Base-by-base conservation (phyloP, 129 eudicot genomes). In the Silybum marianum region DNA sequence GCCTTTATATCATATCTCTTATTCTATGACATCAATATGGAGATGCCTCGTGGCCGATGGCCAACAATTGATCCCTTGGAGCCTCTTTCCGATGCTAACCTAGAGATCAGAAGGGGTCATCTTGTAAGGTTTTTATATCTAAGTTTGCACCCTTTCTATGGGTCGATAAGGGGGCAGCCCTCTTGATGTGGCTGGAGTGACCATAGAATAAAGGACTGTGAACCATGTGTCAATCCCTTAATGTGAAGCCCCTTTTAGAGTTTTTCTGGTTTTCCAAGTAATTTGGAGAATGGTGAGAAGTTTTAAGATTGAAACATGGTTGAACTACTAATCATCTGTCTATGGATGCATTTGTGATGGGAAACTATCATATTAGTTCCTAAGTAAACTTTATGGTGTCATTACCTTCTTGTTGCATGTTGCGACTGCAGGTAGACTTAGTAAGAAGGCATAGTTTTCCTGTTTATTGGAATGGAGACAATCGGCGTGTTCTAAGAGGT, bases 391-490 rank as follows among this genome's bases (percentile, higher is more conserved):
- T 46, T 28, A 48, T 30, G 72, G 80, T 38, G 44, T 44, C 46
- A 48, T 62, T 60, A 68, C 54, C 36, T 80, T 38, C 42, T 80
- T 75, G 71, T 25, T 70, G 66, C 19, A 76, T 76, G 66, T 76
- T 36, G 65, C 40, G 66, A 54, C 40, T 88, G 89, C 89, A 95
- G 99, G 99, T 96, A 76, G 99, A 96, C 87, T 91, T 96, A 81
- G 85, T 91, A 46, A 89, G 87, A 80, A 90, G 99, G 77, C 95
- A 96, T 69, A 86, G 98, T 82, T 96, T 96, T 82, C 99, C 99
- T 70, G 99, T 96, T 75, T 96, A 96, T 75, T 96, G 99, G 99
- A 89, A 86, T 86, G 99, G 99, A 82, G 99, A 96, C 74, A 90
- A 93, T 86, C 86, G 99, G 54, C 96, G 99, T 72, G 99, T 96